Evolutionary conservation across 176 grass and related monocot species (phyloP).

Genomic region (Pontederia paniculata): DNA sequence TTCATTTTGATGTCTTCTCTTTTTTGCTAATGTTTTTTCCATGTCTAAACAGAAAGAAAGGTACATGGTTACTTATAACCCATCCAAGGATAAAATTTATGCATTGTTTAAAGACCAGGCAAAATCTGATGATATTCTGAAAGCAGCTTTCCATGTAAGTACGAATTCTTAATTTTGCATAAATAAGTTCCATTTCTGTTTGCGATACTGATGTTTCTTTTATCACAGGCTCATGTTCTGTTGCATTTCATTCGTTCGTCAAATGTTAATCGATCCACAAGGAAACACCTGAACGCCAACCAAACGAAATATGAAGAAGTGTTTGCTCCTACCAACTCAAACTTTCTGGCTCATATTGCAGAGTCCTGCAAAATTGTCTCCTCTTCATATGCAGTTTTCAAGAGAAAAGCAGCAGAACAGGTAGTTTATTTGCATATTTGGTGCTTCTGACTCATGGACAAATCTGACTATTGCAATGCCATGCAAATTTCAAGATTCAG

Average conservation of each 20-base stretch:
- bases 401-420: constrained; percentile 91
- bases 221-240: constrained; percentile 73
- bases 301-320: constrained; percentile 36
- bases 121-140: constrained; percentile 93
- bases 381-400: constrained; percentile 78
- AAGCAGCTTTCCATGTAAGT: constrained; percentile 94
- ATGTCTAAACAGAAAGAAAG: constrained; percentile 56
- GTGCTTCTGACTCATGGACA: too few relatives aligned
- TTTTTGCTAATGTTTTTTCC: not conserved
- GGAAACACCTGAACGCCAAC: constrained; percentile 31
- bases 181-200: not conserved
- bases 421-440: constrained; percentile 13
- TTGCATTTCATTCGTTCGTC: constrained; percentile 74
- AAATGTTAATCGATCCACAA: constrained; percentile 44
- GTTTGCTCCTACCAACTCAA: constrained; percentile 27
- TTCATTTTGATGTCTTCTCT: constrained; percentile 15
- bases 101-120: constrained; percentile 99
- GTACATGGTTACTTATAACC: constrained; percentile 96
- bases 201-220: constrained; percentile 8
- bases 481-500: not conserved
- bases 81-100: constrained; percentile 95
- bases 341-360: constrained; percentile 69
- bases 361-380: constrained; percentile 91
- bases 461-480: not conserved
- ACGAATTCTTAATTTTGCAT: constrained; percentile 11